Evolutionary conservation across 1,284 basidiomycete genomes (phyloP).

Genomic region (Cryptococcus hybrid): DNA sequence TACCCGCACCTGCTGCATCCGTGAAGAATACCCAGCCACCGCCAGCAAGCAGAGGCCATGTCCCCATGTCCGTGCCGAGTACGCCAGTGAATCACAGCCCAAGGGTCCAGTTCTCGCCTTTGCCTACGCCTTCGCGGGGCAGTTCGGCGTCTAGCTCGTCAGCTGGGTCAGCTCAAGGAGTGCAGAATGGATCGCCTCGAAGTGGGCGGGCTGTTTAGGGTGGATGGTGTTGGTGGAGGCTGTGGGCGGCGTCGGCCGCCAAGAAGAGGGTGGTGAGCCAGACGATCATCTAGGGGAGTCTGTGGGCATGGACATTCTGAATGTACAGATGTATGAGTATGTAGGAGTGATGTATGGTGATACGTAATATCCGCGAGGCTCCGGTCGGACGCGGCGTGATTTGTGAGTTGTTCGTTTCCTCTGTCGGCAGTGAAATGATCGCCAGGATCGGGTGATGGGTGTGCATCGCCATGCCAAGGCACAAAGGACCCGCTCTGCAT

Average conservation of each 20-base stretch:
- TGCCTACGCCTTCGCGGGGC: not conserved
- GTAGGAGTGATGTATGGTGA: too few species aligned
- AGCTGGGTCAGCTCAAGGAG: not conserved
- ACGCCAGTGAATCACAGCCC: not conserved
- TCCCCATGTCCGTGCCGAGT: not conserved
- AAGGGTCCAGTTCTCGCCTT: not conserved
- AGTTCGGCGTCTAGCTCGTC: not conserved
- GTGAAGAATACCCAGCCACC: not conserved
- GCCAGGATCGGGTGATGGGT: too few species aligned
- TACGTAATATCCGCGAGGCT: too few species aligned
- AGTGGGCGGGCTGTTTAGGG: not conserved
- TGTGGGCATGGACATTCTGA: not conserved
- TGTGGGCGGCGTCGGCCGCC: not conserved
- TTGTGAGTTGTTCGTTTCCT: too few species aligned
- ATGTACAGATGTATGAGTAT: too few species aligned
- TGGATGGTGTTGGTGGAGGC: not conserved
- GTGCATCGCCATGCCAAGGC: too few species aligned
- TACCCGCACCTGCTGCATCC: not conserved
- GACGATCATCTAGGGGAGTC: conserved; percentile 1
- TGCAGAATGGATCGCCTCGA: not conserved
- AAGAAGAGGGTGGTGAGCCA: conserved; percentile 6
- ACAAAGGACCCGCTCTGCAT: too few species aligned
- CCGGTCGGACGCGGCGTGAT: too few species aligned
- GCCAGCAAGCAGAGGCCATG: not conserved
- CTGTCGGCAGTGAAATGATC: too few species aligned